A percentile compares a stretch with the other conserved stretches of the same genome.
phyloP scores from a whole-genome alignment of 2,329 filamentous ascomycete genomes.

The Geosmithia flava region DNA sequence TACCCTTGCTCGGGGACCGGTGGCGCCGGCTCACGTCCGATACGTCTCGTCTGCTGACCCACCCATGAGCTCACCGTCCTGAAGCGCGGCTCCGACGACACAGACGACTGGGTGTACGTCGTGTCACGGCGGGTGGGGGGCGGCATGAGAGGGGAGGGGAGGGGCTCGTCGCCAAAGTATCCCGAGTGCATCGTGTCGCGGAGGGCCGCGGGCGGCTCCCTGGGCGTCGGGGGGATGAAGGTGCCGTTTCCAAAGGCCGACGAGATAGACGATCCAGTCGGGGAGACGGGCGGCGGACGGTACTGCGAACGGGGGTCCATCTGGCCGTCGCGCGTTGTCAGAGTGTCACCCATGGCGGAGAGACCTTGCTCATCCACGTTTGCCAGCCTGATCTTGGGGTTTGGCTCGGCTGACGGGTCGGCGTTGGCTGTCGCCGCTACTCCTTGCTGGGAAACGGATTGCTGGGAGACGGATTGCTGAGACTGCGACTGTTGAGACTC shows the following conservation, averaged over 20 bases:
- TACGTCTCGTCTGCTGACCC: constrained; percentile 45
- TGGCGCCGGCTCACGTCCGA: constrained; percentile 25
- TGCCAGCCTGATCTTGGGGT: not conserved
- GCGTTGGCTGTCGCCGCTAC: too few relatives aligned
- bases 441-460: too few relatives aligned
- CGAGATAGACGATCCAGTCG: constrained; percentile 33
- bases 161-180: constrained; percentile 7
- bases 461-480: too few relatives aligned
- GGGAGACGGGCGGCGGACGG: constrained; percentile 2
- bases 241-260: constrained; percentile 50
- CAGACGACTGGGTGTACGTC: constrained; percentile 26
- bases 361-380: not conserved
- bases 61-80: constrained; percentile 52
- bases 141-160: constrained; percentile 2
- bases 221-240: constrained; percentile 24
- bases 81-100: constrained; percentile 45
- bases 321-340: not conserved
- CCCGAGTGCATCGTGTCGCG: not conserved
- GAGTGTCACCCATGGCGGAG: not conserved
- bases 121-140: constrained; percentile 27
- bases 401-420: too few relatives aligned
- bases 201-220: constrained; percentile 23
- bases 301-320: not conserved
- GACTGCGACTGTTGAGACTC: too few relatives aligned
- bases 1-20: constrained; percentile 33